Percentiles rank a stretch among this genome's conserved stretches.
phyloP scores from a whole-genome alignment of 176 grass and related monocot genomes.

The Alopecurus myosuroides region DNA sequence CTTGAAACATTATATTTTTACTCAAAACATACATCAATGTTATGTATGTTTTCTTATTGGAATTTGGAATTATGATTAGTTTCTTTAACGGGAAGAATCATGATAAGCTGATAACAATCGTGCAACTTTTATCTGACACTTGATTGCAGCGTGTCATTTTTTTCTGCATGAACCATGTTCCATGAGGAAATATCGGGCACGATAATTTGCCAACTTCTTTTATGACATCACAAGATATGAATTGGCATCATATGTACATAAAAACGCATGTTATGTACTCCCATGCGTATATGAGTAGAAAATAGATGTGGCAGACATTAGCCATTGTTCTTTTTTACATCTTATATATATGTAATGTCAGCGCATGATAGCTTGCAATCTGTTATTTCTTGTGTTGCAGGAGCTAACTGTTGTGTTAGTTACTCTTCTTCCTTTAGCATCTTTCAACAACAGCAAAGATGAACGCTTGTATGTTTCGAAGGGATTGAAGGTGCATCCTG shows the following conservation, averaged over 20 bases:
- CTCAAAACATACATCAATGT: slow-evolving; percentile 3
- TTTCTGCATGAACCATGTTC: neutral
- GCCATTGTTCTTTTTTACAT: neutral
- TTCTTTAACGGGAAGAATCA: neutral
- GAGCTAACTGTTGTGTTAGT: slow-evolving; percentile 67
- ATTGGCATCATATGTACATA: neutral
- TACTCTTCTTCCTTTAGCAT: slow-evolving; percentile 82
- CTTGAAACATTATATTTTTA: slow-evolving; percentile 14
- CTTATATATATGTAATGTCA: slow-evolving; percentile 27
- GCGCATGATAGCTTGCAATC: neutral
- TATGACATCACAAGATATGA: slow-evolving; percentile 3
- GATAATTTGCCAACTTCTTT: neutral
- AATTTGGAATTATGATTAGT: neutral
- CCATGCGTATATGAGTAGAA: neutral
- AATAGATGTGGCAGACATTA: neutral
- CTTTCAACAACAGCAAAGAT: slow-evolving; percentile 52
- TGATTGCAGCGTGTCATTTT: neutral
- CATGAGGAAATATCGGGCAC: slow-evolving; percentile 1
- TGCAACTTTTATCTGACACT: neutral
- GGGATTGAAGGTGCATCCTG: slow-evolving; percentile 70
- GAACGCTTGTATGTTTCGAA: slow-evolving; percentile 68
- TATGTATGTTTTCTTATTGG: neutral
- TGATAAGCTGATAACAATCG: neutral
- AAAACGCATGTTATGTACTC: neutral
- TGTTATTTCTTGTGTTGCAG: slow-evolving; percentile 47